Conservation (phyloP, 1,284 basidiomycete species). For the Rhodotorula glutinis region DNA sequence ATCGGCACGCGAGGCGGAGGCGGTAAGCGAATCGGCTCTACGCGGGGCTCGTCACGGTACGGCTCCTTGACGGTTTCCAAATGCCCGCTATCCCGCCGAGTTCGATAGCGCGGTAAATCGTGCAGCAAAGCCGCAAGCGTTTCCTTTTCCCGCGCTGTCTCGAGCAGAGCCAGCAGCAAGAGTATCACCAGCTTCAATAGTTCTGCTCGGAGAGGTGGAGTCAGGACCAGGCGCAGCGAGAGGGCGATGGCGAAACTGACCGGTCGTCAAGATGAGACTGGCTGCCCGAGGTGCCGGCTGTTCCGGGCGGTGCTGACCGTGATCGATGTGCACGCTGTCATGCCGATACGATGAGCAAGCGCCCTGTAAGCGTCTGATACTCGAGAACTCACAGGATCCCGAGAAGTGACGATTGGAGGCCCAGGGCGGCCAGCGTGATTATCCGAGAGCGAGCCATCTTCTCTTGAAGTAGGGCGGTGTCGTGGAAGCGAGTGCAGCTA, state of each 20-base stretch:
- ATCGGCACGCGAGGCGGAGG: background rate
- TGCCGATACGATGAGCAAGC: background rate
- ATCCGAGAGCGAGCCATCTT: slow-evolving; percentile 7
- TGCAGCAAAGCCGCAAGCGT: slow-evolving; percentile 27
- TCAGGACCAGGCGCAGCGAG: no score
- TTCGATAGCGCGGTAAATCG: slow-evolving; percentile 19
- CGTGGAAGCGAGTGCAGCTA: background rate
- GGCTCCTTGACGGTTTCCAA: background rate
- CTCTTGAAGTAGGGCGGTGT: background rate
- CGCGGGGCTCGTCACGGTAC: background rate
- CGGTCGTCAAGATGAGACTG: slow-evolving; percentile 43
- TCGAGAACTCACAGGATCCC: slow-evolving; percentile 38
- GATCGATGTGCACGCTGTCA: slow-evolving; percentile 34
- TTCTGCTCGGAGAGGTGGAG: slow-evolving; percentile 35
- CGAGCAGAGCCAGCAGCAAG: slow-evolving; percentile 39
- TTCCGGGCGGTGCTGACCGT: slow-evolving; percentile 22
- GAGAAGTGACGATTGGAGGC: slow-evolving; percentile 41
- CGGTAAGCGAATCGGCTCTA: background rate
- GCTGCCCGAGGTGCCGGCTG: slow-evolving; percentile 41
- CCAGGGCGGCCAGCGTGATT: slow-evolving; percentile 35
- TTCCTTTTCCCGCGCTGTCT: slow-evolving; percentile 32
- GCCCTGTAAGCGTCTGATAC: background rate
- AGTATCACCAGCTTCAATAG: slow-evolving; percentile 44
- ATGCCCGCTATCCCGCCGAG: background rate
- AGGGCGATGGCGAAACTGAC: slow-evolving; percentile 6